Evolutionary conservation across 495 filamentous ascomycete species (phyloP).

Genomic region (Penicillium steckii): DNA sequence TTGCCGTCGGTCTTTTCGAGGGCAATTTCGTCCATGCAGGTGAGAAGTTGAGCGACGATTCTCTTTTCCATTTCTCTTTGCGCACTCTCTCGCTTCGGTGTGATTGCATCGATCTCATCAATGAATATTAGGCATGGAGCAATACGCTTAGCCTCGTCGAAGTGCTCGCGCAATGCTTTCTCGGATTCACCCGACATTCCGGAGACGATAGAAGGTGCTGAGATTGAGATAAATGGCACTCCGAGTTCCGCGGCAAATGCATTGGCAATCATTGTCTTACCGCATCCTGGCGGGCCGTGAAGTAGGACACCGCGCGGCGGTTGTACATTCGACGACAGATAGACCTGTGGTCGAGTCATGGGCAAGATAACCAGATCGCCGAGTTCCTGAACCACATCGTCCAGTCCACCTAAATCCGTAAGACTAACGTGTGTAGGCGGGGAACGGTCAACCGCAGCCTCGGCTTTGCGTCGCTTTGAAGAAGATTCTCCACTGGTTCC

Average conservation of each 20-base stretch:
- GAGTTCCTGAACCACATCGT: conserved; percentile 72
- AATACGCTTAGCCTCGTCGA: conserved; percentile 80
- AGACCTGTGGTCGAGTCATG: conserved; percentile 69
- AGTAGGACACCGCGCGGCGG: conserved; percentile 86
- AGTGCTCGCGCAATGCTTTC: conserved; percentile 87
- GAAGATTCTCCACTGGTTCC: conserved; percentile 67
- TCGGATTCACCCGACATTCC: conserved; percentile 97
- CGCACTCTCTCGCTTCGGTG: conserved; percentile 90
- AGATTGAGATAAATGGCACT: conserved; percentile 83
- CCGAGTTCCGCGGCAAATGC: conserved; percentile 85
- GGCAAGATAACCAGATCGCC: conserved; percentile 82
- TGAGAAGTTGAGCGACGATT: conserved; percentile 90
- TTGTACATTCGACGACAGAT: conserved; percentile 56
- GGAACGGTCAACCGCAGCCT: conserved; percentile 55
- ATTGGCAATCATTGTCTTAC: conserved; percentile 91
- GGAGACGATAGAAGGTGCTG: conserved; percentile 83
- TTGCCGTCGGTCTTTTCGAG: conserved; percentile 80
- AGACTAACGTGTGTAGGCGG: conserved; percentile 77
- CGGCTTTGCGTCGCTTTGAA: conserved; percentile 63
- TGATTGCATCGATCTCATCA: conserved; percentile 95
- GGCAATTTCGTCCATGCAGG: conserved; percentile 82
- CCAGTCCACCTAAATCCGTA: conserved; percentile 81
- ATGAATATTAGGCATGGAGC: conserved; percentile 94
- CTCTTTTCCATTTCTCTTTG: conserved; percentile 96
- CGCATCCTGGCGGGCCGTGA: conserved; percentile 91